Evolutionary conservation across 805 yeast species (phyloP).

Genomic region (Metschnikowia lachancei): DNA sequence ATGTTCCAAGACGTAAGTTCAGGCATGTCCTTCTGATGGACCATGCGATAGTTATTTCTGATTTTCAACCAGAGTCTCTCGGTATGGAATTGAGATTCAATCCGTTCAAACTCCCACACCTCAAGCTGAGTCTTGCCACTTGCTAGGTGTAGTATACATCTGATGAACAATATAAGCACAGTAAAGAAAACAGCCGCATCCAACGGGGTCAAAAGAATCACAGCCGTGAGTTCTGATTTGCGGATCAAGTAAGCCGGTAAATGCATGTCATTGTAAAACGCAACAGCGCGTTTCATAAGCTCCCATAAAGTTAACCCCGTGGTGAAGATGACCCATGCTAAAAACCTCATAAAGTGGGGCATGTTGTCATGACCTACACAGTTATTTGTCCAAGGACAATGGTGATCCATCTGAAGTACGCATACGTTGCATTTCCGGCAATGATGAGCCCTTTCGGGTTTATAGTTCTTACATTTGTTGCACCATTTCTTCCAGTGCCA

Average conservation of each 20-base stretch:
- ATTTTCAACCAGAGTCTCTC: slow-evolving; percentile 53
- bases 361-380: slow-evolving; percentile 80
- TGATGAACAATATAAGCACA: slow-evolving; percentile 53
- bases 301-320: slow-evolving; percentile 47
- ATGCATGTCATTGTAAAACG: slow-evolving; percentile 47
- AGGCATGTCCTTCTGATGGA: slow-evolving; percentile 45
- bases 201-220: slow-evolving; percentile 53
- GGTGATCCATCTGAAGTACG: slow-evolving; percentile 90
- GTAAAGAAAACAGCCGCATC: slow-evolving; percentile 60
- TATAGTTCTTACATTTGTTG: slow-evolving; percentile 63
- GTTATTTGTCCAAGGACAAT: slow-evolving; percentile 88
- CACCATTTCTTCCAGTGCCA: slow-evolving; percentile 70
- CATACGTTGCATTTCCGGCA: slow-evolving; percentile 75
- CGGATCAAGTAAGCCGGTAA: slow-evolving; percentile 57
- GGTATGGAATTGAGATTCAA: slow-evolving; percentile 60
- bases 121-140: slow-evolving; percentile 88
- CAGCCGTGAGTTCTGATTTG: slow-evolving; percentile 51
- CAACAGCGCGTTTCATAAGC: slow-evolving; percentile 38
- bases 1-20: slow-evolving; percentile 47
- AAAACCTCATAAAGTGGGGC: slow-evolving; percentile 77
- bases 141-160: slow-evolving; percentile 57
- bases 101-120: slow-evolving; percentile 85
- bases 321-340: slow-evolving; percentile 59
- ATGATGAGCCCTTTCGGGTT: slow-evolving; percentile 85
- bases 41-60: slow-evolving; percentile 39